Evolutionary conservation across 345 rosid genomes (phyloP), one percentile per base, ranked within the genome.

Genomic region (Ceriops tagal): DNA sequence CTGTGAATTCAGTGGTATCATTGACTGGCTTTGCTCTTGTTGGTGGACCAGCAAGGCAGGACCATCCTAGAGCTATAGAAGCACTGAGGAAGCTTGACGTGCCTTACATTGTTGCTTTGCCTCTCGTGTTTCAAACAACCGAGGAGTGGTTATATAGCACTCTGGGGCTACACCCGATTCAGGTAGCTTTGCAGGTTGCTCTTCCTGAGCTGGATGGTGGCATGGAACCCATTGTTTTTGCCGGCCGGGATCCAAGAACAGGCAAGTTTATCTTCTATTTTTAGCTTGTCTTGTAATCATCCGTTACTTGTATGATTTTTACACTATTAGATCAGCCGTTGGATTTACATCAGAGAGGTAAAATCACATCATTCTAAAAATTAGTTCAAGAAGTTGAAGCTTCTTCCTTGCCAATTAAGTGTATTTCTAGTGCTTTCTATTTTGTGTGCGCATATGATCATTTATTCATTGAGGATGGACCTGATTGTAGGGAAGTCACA

Each of bases 1-100:
- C 87, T 62, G 80, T 95, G 60, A 82, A 95, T 79, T 87, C 97
- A 5, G 96, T 69, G 51, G 70, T 95, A 20, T 92, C 97, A 3
- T 79, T 95, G 71, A 95, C 99, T 20, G 97, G 99, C 5, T 95
- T 95, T 71, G 99, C 99, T 55, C 91, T 95, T 46, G 99, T 95
- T 51, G 99, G 99, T 47, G 99, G 99, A 53, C 99, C 99, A 5
- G 97, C 99, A 22, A 90, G 97, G 89, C 97, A 95, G 81, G 99
- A 95, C 62, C 99, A 95, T 77, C 96, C 96, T 0, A 86, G 97
- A 83, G 99, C 99, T 34, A 71, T 95, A 24, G 92, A 95, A 84
- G 99, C 93, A 10, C 63, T 95, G 79, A 88, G 19, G 72, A 95
- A 92, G 89, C 97, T 92, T 3, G 88, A 95, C 64, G 97, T 92